These are phyloP conservation scores for Biscogniauxia marginata DNA, from an alignment of 2,329 filamentous ascomycete genomes.

Conservation along the genomic window DNA sequence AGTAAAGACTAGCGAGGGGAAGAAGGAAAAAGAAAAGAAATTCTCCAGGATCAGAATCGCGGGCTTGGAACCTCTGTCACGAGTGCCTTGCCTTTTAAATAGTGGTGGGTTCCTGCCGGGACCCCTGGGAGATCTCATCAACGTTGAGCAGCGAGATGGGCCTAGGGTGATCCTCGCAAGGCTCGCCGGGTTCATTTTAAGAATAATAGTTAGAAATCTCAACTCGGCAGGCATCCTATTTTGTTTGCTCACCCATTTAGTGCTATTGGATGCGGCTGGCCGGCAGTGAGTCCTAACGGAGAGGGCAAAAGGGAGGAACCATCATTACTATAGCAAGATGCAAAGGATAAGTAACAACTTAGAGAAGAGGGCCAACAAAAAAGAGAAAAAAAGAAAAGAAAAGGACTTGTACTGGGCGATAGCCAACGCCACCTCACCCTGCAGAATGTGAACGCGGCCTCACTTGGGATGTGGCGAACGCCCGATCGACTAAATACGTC, in stretches of 20 bases:
- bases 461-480: constrained; percentile 17
- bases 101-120: not conserved
- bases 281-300: not conserved
- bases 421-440: constrained; percentile 22
- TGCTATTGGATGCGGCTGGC: not conserved
- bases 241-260: constrained; percentile 1
- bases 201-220: not conserved
- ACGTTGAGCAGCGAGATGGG: not conserved
- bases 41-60: not conserved
- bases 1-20: not conserved
- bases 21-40: not conserved
- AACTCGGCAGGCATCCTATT: not conserved
- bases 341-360: constrained; percentile 6
- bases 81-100: not conserved
- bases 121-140: not conserved
- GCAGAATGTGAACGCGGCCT: constrained; percentile 12
- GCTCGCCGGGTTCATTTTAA: not conserved
- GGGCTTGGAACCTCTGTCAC: not conserved
- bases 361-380: constrained; percentile 1
- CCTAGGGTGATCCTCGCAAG: not conserved
- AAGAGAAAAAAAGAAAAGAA: not conserved
- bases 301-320: constrained; percentile 6
- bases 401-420: constrained; percentile 8
- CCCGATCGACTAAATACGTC: constrained; percentile 17
- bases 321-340: constrained; percentile 8